Conservation (phyloP, 2,329 filamentous ascomycete species). For the Penicillium concentricum region DNA sequence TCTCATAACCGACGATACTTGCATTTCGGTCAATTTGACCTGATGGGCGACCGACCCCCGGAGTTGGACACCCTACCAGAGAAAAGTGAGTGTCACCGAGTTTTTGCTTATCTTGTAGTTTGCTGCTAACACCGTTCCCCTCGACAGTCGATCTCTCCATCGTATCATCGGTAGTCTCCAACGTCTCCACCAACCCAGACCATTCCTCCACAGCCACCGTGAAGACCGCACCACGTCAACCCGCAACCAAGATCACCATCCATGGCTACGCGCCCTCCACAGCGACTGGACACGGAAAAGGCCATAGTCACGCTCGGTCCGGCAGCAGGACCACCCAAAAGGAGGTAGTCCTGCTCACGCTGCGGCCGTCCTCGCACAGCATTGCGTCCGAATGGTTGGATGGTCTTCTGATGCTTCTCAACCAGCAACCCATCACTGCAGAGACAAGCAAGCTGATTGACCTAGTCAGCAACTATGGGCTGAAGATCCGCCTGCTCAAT, state of each 20-base stretch:
- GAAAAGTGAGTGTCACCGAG: conserved; percentile 56
- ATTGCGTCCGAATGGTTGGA: conserved; percentile 96
- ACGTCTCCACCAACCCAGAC: conserved; percentile 69
- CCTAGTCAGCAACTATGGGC: conserved; percentile 81
- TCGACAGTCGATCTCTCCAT: conserved; percentile 70
- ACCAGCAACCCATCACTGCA: conserved; percentile 93
- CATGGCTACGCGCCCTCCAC: conserved; percentile 62
- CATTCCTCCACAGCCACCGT: conserved; percentile 49
- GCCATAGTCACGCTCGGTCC: conserved; percentile 31
- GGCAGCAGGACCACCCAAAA: conserved; percentile 43
- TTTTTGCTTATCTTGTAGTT: not conserved
- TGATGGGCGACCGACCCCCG: conserved; percentile 63
- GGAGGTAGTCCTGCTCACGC: conserved; percentile 75
- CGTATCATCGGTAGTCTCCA: conserved; percentile 91
- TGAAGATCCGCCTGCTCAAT: conserved; percentile 90
- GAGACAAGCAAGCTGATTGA: conserved; percentile 89
- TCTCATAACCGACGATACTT: conserved; percentile 89
- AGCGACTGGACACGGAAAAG: conserved; percentile 38
- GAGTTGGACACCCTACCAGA: conserved; percentile 70
- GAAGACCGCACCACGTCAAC: conserved; percentile 41
- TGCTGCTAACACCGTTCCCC: conserved; percentile 5
- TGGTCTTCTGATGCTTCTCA: conserved; percentile 88
- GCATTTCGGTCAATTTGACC: conserved; percentile 82
- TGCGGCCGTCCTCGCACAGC: conserved; percentile 76
- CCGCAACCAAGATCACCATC: conserved; percentile 84